Evolutionary conservation across 257 asterid species (phyloP).

Genomic region (Nicotiana tomentosiformis): DNA sequence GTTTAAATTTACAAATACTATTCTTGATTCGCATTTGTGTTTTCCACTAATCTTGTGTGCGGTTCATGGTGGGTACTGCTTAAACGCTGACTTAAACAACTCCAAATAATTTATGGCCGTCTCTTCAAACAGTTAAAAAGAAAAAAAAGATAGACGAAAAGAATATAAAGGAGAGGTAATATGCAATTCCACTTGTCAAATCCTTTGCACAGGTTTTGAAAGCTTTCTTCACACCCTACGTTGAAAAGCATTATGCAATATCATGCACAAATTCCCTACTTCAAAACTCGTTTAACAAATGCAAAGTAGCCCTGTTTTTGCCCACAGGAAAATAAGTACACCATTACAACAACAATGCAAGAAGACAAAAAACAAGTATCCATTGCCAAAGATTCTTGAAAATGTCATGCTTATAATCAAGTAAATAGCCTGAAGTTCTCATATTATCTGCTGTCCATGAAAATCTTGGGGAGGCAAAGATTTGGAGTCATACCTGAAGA

Average conservation of each 20-base stretch:
- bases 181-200: conserved; percentile 7
- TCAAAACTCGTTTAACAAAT: background rate
- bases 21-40: background rate
- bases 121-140: background rate
- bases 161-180: background rate
- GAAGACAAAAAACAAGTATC: background rate
- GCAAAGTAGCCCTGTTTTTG: background rate
- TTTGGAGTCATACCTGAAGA: background rate
- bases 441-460: background rate
- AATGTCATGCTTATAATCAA: background rate
- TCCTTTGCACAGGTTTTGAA: background rate
- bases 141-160: background rate
- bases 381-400: background rate
- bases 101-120: background rate
- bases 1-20: background rate
- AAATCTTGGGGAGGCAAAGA: background rate
- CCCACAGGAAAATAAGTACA: background rate
- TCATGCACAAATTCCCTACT: background rate
- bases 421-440: background rate
- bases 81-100: background rate
- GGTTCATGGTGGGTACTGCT: background rate
- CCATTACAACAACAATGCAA: background rate
- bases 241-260: background rate
- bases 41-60: background rate
- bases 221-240: background rate